Percentiles rank a stretch among this genome's conserved stretches.
These are phyloP conservation scores for Monotropa hypopitys DNA, from an alignment of 179 eudicot genomes.

Conservation along the genomic window DNA sequence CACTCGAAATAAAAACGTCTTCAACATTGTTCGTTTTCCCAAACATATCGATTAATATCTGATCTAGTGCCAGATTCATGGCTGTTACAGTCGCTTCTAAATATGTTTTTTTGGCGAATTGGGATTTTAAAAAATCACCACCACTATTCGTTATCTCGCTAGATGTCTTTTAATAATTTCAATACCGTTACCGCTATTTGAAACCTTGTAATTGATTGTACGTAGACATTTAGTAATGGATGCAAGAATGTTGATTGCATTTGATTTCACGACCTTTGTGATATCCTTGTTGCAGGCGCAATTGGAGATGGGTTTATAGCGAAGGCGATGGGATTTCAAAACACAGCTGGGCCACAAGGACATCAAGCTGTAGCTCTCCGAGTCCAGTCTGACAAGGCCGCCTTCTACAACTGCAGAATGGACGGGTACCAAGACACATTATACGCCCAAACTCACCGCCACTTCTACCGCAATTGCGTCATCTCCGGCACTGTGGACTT, in stretches of 20 bases:
- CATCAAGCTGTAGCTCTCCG: constrained; percentile 82
- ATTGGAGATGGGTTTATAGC: constrained; percentile 55
- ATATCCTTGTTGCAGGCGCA: constrained; percentile 20
- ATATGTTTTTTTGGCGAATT: too few relatives aligned
- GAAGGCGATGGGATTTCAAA: constrained; percentile 55
- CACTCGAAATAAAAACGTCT: too few relatives aligned
- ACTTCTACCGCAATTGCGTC: constrained; percentile 40
- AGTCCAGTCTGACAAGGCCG: constrained; percentile 41
- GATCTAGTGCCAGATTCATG: too few relatives aligned
- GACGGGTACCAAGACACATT: constrained; percentile 67
- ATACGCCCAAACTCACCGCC: constrained; percentile 46
- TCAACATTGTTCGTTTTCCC: too few relatives aligned
- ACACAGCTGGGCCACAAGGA: constrained; percentile 57
- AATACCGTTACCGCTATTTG: too few relatives aligned
- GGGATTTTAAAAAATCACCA: too few relatives aligned
- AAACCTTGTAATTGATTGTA: too few relatives aligned
- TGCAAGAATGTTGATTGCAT: background rate
- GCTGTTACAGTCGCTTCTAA: too few relatives aligned
- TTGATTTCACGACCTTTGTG: background rate
- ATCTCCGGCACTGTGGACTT: constrained; percentile 66
- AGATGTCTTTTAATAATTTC: too few relatives aligned
- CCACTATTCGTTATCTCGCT: too few relatives aligned
- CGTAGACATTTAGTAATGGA: background rate
- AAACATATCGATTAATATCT: too few relatives aligned
- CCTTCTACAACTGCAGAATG: constrained; percentile 51